These are phyloP conservation scores for Penicillium sp. DNA, from an alignment of 2,329 filamentous ascomycete genomes.

Conservation along the genomic window DNA sequence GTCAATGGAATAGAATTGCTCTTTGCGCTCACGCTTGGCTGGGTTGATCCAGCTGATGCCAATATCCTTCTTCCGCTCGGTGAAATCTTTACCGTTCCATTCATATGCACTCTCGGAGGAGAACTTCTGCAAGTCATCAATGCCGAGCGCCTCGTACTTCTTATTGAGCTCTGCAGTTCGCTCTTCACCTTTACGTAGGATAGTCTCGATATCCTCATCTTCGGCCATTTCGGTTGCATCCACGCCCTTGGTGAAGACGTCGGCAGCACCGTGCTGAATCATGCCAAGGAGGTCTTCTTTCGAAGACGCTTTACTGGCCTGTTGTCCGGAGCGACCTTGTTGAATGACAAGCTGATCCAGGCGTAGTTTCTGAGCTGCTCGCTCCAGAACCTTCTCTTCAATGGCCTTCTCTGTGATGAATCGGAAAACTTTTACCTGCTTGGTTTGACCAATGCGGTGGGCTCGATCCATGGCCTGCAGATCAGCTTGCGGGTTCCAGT, in stretches of 20 bases:
- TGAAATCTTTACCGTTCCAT: constrained; percentile 97
- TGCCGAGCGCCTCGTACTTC: constrained; percentile 91
- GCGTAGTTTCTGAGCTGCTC: constrained; percentile 90
- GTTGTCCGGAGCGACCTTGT: constrained; percentile 84
- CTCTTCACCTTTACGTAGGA: constrained; percentile 76
- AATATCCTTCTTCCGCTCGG: constrained; percentile 81
- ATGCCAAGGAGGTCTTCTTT: constrained; percentile 94
- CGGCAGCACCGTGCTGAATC: constrained; percentile 98
- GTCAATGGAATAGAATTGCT: constrained; percentile 96
- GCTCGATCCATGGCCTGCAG: constrained; percentile 97
- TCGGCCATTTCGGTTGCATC: constrained; percentile 59
- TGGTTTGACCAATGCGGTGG: constrained; percentile 95
- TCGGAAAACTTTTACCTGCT: constrained; percentile 91
- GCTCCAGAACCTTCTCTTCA: constrained; percentile 93
- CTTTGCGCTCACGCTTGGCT: constrained; percentile 93
- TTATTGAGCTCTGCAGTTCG: constrained; percentile 83
- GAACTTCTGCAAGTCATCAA: constrained; percentile 96
- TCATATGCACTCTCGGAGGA: constrained; percentile 95
- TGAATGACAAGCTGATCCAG: constrained; percentile 97
- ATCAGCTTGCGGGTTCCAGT: constrained; percentile 98
- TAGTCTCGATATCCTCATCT: constrained; percentile 73
- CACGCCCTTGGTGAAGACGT: constrained; percentile 70
- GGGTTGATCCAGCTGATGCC: constrained; percentile 96
- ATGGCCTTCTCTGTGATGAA: constrained; percentile 98
- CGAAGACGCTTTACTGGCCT: constrained; percentile 80